Conservation (phyloP, 164 flowering plant genomes). For the Piper betle region DNA sequence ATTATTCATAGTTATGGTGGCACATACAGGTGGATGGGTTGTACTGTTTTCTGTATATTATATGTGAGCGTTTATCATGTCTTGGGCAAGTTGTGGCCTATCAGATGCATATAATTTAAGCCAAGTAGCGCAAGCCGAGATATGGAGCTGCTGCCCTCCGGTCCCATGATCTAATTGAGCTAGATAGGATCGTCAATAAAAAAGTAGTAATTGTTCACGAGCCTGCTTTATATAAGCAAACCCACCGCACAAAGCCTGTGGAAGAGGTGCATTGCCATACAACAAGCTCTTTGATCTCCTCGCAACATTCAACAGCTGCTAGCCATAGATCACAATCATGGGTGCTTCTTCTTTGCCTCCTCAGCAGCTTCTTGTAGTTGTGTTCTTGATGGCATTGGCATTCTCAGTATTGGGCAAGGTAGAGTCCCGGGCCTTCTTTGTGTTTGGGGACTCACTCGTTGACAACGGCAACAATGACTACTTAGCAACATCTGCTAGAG, state of each 20-base stretch:
- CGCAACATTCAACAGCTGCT: neutral
- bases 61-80: too few relatives aligned
- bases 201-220: too few relatives aligned
- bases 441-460: conserved; percentile 86
- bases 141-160: too few relatives aligned
- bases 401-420: neutral
- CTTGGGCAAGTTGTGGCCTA: too few relatives aligned
- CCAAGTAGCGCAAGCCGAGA: too few relatives aligned
- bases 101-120: too few relatives aligned
- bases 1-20: too few relatives aligned
- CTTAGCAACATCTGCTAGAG: conserved; percentile 60
- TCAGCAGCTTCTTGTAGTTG: neutral
- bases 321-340: neutral
- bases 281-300: neutral
- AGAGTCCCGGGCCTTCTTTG: conserved; percentile 56
- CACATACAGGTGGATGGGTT: too few relatives aligned
- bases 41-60: too few relatives aligned
- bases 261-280: neutral
- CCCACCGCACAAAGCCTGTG: neutral
- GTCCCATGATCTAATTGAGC: too few relatives aligned
- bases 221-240: neutral
- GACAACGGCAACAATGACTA: conserved; percentile 76
- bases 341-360: neutral
- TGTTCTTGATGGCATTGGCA: neutral
- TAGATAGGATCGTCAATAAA: too few relatives aligned